Conservation (phyloP, 148 eudicot species). For the Fagopyrum homotropicum region DNA sequence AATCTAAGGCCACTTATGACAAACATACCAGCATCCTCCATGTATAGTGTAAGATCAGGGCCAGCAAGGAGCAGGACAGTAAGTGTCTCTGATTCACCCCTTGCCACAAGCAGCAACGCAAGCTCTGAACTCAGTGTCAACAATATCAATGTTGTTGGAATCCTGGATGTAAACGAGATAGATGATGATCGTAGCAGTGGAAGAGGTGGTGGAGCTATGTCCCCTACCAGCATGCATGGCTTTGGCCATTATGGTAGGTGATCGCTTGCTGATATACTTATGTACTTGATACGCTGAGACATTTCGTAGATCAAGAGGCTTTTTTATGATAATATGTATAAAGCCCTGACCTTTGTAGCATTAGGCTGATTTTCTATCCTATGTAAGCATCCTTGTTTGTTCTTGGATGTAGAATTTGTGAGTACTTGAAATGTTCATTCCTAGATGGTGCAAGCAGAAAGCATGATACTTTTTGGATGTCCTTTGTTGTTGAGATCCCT, state of each 20-base stretch:
- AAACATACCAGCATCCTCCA: conserved; percentile 94
- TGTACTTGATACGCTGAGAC: neutral
- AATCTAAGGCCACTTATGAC: conserved; percentile 89
- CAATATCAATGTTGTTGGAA: conserved; percentile 48
- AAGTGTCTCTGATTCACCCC: conserved; percentile 88
- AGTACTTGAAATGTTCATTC: conserved; percentile 3
- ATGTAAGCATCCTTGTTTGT: neutral
- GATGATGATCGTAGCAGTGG: conserved; percentile 26
- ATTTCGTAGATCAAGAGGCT: conserved; percentile 9
- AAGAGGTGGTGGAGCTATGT: conserved; percentile 18
- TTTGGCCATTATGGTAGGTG: conserved; percentile 25
- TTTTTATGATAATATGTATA: conserved; percentile 22
- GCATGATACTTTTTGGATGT: neutral
- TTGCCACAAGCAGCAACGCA: conserved; percentile 93
- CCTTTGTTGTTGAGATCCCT: neutral
- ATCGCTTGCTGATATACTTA: neutral
- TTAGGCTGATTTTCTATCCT: conserved; percentile 5
- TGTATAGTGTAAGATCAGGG: conserved; percentile 96
- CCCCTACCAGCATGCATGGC: conserved; percentile 40
- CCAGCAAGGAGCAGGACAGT: conserved; percentile 57
- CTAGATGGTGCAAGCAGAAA: conserved; percentile 4
- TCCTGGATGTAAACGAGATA: conserved; percentile 32
- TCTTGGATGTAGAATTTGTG: conserved; percentile 1
- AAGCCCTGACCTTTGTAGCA: conserved; percentile 20
- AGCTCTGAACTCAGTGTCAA: conserved; percentile 79